phyloP scores from a whole-genome alignment of 148 eudicot genomes.

The Fagopyrum esculentum region DNA sequence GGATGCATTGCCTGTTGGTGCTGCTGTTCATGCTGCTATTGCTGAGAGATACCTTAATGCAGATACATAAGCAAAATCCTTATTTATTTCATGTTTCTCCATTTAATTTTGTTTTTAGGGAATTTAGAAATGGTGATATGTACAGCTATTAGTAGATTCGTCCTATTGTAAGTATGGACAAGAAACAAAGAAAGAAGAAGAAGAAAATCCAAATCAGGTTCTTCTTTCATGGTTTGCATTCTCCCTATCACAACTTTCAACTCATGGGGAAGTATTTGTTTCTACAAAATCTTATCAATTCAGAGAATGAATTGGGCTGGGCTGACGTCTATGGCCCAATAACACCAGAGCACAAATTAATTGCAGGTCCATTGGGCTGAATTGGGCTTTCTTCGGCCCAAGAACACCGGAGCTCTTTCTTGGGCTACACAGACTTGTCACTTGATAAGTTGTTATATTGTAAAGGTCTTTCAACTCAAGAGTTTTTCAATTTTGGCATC shows the following conservation, averaged over 20 bases:
- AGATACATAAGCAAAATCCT: not conserved
- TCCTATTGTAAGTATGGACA: not conserved
- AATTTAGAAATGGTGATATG: not conserved
- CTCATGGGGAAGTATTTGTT: not conserved
- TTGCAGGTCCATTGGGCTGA: not conserved
- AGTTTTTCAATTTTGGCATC: no score
- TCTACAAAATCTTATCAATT: not conserved
- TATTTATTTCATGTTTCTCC: not conserved
- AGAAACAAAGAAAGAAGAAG: not conserved
- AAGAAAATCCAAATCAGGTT: not conserved
- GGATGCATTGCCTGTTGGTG: conserved; percentile 40
- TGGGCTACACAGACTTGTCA: no score
- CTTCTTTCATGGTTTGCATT: not conserved
- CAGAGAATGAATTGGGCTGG: not conserved
- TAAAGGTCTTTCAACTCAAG: no score
- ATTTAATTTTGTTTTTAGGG: not conserved
- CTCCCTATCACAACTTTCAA: not conserved
- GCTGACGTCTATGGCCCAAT: not conserved
- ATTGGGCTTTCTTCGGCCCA: not conserved
- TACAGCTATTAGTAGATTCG: not conserved
- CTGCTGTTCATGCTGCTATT: conserved; percentile 42
- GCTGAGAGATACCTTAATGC: conserved; percentile 32
- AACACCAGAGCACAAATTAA: not conserved
- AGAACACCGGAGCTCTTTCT: no score
- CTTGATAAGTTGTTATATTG: no score